Evolutionary conservation across 345 rosid genomes (phyloP).

Genomic region (Citrus inodora): DNA sequence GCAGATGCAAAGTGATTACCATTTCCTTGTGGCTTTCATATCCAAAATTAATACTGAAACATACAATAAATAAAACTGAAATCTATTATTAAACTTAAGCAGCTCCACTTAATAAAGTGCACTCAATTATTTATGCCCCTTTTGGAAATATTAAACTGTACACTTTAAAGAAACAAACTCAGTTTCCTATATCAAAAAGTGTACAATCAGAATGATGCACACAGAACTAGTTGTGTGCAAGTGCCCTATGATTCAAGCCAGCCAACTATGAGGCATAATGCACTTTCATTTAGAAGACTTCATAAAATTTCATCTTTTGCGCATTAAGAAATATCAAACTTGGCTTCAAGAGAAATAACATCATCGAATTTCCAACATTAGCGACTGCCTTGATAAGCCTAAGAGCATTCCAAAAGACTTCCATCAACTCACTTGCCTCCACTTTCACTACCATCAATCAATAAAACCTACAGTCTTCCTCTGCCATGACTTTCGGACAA

Average conservation of each 20-base stretch:
- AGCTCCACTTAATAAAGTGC: background rate
- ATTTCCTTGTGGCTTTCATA: background rate
- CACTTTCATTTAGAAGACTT: background rate
- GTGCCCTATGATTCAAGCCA: background rate
- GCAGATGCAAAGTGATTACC: constrained; percentile 2
- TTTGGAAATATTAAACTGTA: background rate
- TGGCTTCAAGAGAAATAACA: background rate
- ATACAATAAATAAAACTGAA: background rate
- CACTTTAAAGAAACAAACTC: background rate
- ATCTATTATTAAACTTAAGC: background rate
- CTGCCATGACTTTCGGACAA: background rate
- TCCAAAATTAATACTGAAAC: background rate
- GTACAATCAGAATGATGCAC: background rate
- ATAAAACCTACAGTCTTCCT: background rate
- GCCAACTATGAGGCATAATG: background rate
- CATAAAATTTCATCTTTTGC: background rate
- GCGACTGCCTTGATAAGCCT: background rate
- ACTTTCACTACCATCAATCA: background rate
- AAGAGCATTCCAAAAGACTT: background rate
- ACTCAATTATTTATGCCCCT: background rate
- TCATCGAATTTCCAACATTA: background rate
- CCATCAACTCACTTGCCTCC: background rate
- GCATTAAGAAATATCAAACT: background rate
- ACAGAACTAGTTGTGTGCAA: background rate
- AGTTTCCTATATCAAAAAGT: background rate